phyloP scores from a whole-genome alignment of 2,329 filamentous ascomycete genomes.

The Lachnellula arida region DNA sequence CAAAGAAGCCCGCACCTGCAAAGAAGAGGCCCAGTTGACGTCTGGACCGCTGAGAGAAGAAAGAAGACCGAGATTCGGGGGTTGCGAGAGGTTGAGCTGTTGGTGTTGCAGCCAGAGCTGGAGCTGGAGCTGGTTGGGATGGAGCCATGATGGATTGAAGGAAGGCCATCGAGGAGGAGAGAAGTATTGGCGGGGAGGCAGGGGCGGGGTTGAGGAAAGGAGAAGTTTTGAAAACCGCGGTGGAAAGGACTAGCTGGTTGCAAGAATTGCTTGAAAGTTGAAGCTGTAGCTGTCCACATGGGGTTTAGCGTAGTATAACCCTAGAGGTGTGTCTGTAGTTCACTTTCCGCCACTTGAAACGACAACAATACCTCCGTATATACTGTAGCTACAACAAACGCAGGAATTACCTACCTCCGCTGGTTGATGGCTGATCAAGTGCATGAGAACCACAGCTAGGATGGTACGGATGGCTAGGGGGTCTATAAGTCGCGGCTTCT shows the following conservation, averaged over 20 bases:
- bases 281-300: too few relatives aligned
- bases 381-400: too few relatives aligned
- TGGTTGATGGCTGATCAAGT: too few relatives aligned
- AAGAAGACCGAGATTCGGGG: conserved; percentile 17
- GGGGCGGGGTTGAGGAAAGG: background rate
- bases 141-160: conserved; percentile 19
- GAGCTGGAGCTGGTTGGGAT: conserved; percentile 5
- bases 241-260: background rate
- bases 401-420: too few relatives aligned
- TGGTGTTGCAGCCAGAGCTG: background rate
- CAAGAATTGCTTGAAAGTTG: background rate
- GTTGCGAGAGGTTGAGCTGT: background rate
- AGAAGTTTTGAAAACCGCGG: background rate
- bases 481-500: too few relatives aligned
- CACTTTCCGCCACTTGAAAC: too few relatives aligned
- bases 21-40: conserved; percentile 67
- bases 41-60: conserved; percentile 30
- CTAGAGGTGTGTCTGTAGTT: too few relatives aligned
- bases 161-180: conserved; percentile 18
- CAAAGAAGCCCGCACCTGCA: conserved; percentile 71
- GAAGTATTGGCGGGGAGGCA: background rate
- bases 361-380: too few relatives aligned
- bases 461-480: too few relatives aligned
- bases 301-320: too few relatives aligned
- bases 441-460: too few relatives aligned